These are phyloP conservation scores for Komagataea norvegica DNA, from an alignment of 1,139 yeast species.

Conservation along the genomic window DNA sequence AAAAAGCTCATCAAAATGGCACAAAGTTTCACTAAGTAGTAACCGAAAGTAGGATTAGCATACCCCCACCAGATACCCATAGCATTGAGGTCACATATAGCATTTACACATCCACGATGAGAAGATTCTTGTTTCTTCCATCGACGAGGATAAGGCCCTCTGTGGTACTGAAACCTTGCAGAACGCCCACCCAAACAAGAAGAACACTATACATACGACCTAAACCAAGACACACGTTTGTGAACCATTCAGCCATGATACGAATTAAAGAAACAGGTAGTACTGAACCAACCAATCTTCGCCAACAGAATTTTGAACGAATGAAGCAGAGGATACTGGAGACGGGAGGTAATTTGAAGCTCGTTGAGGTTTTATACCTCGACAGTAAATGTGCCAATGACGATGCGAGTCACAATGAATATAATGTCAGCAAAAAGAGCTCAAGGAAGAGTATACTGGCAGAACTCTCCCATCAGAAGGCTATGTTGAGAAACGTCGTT, in stretches of 20 bases:
- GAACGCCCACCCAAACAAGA: too few species aligned
- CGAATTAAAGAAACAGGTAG: neutral
- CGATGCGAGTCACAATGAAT: neutral
- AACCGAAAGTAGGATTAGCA: too few species aligned
- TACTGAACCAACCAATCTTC: neutral
- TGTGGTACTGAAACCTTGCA: too few species aligned
- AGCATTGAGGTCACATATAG: too few species aligned
- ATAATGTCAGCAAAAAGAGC: neutral
- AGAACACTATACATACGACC: neutral
- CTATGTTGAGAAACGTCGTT: constrained; percentile 8
- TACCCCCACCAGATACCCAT: too few species aligned
- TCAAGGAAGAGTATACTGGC: constrained; percentile 3
- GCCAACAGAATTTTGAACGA: neutral
- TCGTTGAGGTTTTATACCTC: constrained; percentile 7
- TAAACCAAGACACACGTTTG: neutral
- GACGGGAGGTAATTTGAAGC: constrained; percentile 13
- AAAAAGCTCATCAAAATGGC: neutral
- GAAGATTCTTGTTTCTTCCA: too few species aligned
- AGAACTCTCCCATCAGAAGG: neutral
- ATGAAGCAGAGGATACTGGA: constrained; percentile 5
- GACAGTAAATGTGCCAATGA: neutral
- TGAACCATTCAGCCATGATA: neutral
- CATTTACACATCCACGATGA: too few species aligned
- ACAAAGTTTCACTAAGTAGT: neutral
- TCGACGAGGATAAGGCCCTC: neutral